Evolutionary conservation across 108 stramenopile species (phyloP), one percentile per base, ranked within the genome.

Genomic region (Chaetoceros muelleri): DNA sequence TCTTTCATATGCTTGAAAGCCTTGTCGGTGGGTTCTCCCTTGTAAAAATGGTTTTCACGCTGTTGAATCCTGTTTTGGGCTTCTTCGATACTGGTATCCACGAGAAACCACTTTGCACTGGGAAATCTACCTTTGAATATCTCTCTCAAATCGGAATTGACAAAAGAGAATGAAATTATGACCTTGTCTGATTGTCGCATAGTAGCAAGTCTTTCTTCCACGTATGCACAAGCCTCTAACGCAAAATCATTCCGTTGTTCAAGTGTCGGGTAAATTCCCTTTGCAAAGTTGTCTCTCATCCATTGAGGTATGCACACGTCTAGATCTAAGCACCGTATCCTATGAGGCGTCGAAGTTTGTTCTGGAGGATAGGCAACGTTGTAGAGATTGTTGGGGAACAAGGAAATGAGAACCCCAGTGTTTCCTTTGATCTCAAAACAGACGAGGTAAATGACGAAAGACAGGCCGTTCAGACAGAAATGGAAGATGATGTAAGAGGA

Each of bases 251-350:
- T n/a, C 28, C 82, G 52, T 67, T 84, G 66, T 40, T 69, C 29
- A 24, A 78, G 46, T 25, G 82, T 78, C 34, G 82, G 82, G 53
- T 84, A 84, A 0, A 80, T 72, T 1, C 79, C 79, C 48, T 73
- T 80, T 54, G 71, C 57, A 66, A 84, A 84, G 50, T 84, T 84
- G 46, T 80, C 82, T 28, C 54, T 58, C 82, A 84, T 80, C 67
- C 70, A 73, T 65, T 84, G 79, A 13, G 82, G 75, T 2, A 84
- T 66, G 53, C 82, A 84, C 25, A 80, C 74, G 64, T 84, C 82
- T 16, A 84, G 58, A 65, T 84, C 82, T 16, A 75, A 29, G 16
- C 62, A 61, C 20, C 61, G 34, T n/a, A 64, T 20, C n/a, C n/a
- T n/a, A n/a, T n/a, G n/a, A n/a, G n/a, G n/a, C n/a, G n/a, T n/a